Evolutionary conservation across 2,329 filamentous ascomycete genomes (phyloP).

Genomic region (Arthrocladium fulminans): DNA sequence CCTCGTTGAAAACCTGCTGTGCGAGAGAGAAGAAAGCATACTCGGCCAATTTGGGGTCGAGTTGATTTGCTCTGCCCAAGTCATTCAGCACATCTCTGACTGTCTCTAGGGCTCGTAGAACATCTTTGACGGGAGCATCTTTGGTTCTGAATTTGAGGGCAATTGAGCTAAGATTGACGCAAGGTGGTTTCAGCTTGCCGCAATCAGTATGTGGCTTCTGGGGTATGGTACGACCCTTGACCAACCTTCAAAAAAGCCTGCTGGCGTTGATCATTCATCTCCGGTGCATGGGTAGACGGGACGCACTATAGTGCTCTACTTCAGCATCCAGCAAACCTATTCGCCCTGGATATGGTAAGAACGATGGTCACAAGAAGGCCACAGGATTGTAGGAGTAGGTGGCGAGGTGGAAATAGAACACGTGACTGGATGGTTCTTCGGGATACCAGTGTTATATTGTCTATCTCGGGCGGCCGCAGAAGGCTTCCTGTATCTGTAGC

Average conservation of each 20-base stretch:
- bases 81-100: slow-evolving; percentile 33
- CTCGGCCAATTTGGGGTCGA: slow-evolving; percentile 80
- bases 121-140: slow-evolving; percentile 36
- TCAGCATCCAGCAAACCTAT: not conserved
- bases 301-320: not conserved
- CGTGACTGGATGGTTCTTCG: too few species aligned
- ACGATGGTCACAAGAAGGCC: not conserved
- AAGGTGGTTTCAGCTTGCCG: slow-evolving; percentile 48
- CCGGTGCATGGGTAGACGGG: not conserved
- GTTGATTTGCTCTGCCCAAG: slow-evolving; percentile 32
- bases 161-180: slow-evolving; percentile 49
- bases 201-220: not conserved
- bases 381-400: too few species aligned
- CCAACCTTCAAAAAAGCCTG: slow-evolving; percentile 8
- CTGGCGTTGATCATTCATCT: slow-evolving; percentile 7
- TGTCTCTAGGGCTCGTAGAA: slow-evolving; percentile 40
- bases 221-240: not conserved
- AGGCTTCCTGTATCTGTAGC: too few species aligned
- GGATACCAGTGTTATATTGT: too few species aligned
- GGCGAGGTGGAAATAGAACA: too few species aligned
- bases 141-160: slow-evolving; percentile 43
- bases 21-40: slow-evolving; percentile 93
- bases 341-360: too few species aligned
- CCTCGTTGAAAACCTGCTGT: slow-evolving; percentile 64
- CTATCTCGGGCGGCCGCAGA: too few species aligned